phyloP scores from a whole-genome alignment of 306 rosid species.

The Malus sylvestris region DNA sequence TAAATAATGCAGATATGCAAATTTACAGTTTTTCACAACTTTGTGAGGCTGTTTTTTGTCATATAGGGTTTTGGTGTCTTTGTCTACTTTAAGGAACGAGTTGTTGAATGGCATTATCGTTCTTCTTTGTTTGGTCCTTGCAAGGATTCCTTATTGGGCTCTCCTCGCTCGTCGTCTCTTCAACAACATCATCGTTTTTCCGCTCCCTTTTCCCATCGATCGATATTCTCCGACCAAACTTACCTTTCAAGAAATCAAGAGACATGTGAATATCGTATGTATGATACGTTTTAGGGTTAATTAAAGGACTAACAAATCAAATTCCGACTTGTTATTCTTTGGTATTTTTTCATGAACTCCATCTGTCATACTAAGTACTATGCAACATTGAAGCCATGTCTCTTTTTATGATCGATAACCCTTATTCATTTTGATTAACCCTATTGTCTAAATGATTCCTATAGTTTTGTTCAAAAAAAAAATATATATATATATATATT shows the following conservation, averaged over 20 bases:
- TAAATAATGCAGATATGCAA: conserved; percentile 24
- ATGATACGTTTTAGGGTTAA: not conserved
- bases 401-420: too few relatives aligned
- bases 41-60: conserved; percentile 45
- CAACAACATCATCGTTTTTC: conserved; percentile 27
- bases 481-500: not conserved
- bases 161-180: conserved; percentile 25
- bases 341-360: not conserved
- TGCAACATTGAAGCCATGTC: too few relatives aligned
- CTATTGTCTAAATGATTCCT: not conserved
- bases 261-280: not conserved
- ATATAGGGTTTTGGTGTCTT: conserved; percentile 40
- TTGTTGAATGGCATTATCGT: conserved; percentile 43
- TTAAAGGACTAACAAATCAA: not conserved
- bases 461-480: not conserved
- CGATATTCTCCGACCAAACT: not conserved
- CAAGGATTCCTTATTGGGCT: conserved; percentile 40
- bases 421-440: not conserved
- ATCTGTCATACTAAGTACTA: too few relatives aligned
- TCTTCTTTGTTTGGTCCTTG: conserved; percentile 29
- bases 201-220: not conserved
- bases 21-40: conserved; percentile 13
- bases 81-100: conserved; percentile 37
- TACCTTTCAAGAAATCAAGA: not conserved
- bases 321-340: not conserved